phyloP scores from a whole-genome alignment of 2,329 filamentous ascomycete genomes.

The Aspergillus nomiae region DNA sequence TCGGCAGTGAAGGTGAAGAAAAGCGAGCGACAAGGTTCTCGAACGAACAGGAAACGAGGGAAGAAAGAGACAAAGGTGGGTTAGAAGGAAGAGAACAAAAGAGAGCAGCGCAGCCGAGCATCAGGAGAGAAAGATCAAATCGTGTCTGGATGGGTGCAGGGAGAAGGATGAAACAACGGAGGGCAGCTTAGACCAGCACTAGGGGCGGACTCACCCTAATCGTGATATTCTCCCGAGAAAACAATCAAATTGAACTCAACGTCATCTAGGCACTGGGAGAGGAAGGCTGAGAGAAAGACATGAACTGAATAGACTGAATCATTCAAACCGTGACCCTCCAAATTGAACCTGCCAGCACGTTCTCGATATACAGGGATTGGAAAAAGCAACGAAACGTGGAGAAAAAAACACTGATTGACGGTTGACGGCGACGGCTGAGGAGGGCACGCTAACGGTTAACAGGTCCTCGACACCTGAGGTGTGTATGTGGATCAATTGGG shows the following conservation, averaged over 20 bases:
- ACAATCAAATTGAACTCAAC: background rate
- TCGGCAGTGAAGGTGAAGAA: constrained; percentile 15
- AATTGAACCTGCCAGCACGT: constrained; percentile 11
- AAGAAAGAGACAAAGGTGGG: background rate
- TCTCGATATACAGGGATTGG: background rate
- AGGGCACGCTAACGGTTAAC: background rate
- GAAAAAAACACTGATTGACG: background rate
- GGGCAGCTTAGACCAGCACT: constrained; percentile 9
- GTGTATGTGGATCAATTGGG: background rate
- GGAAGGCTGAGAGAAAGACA: background rate
- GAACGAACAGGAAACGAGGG: constrained; percentile 5
- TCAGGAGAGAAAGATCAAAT: constrained; percentile 5
- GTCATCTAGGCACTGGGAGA: background rate
- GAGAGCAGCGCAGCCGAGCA: constrained; percentile 8
- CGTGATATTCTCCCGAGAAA: background rate
- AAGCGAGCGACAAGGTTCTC: constrained; percentile 11
- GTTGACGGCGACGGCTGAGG: background rate
- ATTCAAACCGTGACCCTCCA: background rate
- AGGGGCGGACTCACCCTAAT: constrained; percentile 6
- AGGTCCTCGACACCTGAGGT: background rate
- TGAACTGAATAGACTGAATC: background rate
- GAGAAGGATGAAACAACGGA: constrained; percentile 24
- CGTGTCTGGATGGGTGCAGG: constrained; percentile 10
- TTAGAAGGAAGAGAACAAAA: constrained; percentile 5
- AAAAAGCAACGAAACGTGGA: background rate